Percentiles rank a stretch among this genome's conserved stretches.
phyloP scores from a whole-genome alignment of 1,139 yeast species.

The Spathaspora sp. region DNA sequence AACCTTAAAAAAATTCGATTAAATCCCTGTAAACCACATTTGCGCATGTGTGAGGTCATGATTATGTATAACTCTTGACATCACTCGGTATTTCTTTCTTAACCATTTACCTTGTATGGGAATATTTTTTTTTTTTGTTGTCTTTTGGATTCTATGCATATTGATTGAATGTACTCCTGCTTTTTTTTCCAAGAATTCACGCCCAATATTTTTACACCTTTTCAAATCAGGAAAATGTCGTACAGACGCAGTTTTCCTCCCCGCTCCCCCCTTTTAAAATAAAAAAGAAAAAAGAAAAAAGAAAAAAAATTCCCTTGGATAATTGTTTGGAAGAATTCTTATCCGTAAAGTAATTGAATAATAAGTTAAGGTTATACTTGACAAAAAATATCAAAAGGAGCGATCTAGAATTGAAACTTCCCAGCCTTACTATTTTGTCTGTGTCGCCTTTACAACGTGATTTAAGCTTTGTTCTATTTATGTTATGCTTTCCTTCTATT shows the following conservation, averaged over 20 bases:
- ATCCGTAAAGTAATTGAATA: not conserved
- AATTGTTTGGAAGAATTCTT: not conserved
- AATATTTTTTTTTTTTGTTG: not conserved
- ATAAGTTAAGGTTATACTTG: not conserved
- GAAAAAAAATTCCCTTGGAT: not conserved
- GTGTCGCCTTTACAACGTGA: not conserved
- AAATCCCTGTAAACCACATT: too few species aligned
- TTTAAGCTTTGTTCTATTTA: not conserved
- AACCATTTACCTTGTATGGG: not conserved
- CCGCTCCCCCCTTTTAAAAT: not conserved
- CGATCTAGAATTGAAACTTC: not conserved
- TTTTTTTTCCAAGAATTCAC: not conserved
- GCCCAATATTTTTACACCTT: not conserved
- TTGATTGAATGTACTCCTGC: not conserved
- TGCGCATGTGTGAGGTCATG: not conserved
- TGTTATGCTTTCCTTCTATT: not conserved
- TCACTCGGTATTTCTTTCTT: not conserved
- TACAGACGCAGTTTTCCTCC: not conserved
- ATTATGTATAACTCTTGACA: not conserved
- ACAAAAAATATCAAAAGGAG: not conserved
- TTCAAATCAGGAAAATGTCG: slow-evolving; percentile 1
- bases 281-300: too few species aligned
- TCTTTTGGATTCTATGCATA: not conserved
- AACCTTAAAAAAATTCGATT: too few species aligned
- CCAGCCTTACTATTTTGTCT: not conserved